Conservation (phyloP, 2,329 filamentous ascomycete species). For the Didymella arachidicola region DNA sequence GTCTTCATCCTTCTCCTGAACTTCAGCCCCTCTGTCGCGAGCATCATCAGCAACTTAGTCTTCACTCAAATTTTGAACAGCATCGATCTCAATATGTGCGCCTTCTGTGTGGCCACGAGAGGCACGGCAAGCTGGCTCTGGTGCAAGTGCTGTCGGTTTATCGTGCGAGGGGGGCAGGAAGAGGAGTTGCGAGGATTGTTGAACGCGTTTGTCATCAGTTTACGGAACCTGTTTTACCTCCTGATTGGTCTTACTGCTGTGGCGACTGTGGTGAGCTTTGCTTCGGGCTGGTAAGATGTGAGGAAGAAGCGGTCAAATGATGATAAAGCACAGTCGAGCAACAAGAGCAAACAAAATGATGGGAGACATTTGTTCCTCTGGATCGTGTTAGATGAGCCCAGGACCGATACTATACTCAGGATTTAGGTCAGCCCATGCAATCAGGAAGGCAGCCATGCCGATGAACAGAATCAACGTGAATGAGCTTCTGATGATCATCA, state of each 20-base stretch:
- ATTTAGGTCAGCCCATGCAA: neutral
- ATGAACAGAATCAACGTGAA: neutral
- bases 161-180: slow-evolving; percentile 28
- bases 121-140: slow-evolving; percentile 36
- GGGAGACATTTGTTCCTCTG: neutral
- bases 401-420: neutral
- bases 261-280: slow-evolving; percentile 24
- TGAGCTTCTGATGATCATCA: neutral
- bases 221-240: slow-evolving; percentile 39
- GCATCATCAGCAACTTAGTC: slow-evolving; percentile 41
- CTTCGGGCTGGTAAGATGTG: slow-evolving; percentile 40
- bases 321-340: neutral
- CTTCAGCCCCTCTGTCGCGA: slow-evolving; percentile 41
- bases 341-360: neutral
- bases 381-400: neutral
- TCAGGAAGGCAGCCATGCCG: neutral
- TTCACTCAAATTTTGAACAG: slow-evolving; percentile 35
- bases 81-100: slow-evolving; percentile 28
- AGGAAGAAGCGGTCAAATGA: neutral
- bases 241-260: slow-evolving; percentile 25
- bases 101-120: slow-evolving; percentile 33
- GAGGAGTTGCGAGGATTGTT: slow-evolving; percentile 32
- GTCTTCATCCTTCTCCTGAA: slow-evolving; percentile 50
- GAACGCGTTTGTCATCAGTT: slow-evolving; percentile 32
- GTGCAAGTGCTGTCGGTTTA: slow-evolving; percentile 32